Evolutionary conservation across 495 filamentous ascomycete species (phyloP).

Genomic region (Pyronema omphalodes): DNA sequence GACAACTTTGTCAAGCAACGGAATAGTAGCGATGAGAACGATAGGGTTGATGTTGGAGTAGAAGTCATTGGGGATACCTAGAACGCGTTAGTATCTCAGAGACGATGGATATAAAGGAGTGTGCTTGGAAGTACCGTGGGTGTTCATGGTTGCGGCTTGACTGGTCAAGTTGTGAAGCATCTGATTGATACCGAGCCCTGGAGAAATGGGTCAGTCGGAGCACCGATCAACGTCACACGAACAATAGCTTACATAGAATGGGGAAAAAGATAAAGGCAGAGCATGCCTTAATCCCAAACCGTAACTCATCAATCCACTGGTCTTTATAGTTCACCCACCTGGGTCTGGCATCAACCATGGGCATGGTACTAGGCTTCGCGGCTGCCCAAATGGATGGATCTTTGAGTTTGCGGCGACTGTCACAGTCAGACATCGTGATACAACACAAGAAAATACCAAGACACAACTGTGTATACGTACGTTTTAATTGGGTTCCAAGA

Average conservation of each 20-base stretch:
- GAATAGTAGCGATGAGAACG: constrained; percentile 52
- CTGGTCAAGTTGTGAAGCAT: constrained; percentile 36
- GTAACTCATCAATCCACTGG: constrained; percentile 45
- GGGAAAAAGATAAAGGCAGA: constrained; percentile 34
- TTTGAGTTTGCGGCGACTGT: constrained; percentile 30
- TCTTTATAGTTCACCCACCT: constrained; percentile 57
- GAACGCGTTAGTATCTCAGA: background rate
- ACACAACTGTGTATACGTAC: background rate
- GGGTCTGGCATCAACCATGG: constrained; percentile 29
- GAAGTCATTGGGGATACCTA: constrained; percentile 40
- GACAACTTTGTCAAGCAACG: constrained; percentile 45
- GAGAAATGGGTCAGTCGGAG: no score
- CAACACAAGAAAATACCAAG: background rate
- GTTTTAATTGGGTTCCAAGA: constrained; percentile 29
- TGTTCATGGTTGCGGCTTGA: constrained; percentile 44
- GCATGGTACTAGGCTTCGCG: constrained; percentile 41
- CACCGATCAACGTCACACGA: no score
- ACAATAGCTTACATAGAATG: background rate
- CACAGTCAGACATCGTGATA: background rate
- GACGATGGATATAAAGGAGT: background rate
- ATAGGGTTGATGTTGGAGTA: constrained; percentile 63
- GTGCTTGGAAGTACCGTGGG: constrained; percentile 38
- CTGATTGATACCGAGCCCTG: constrained; percentile 39
- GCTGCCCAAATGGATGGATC: constrained; percentile 39
- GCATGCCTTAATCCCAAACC: constrained; percentile 46